These are phyloP conservation scores for Persicaria tinctoria DNA, from an alignment of 148 eudicot genomes.

Conservation along the genomic window DNA sequence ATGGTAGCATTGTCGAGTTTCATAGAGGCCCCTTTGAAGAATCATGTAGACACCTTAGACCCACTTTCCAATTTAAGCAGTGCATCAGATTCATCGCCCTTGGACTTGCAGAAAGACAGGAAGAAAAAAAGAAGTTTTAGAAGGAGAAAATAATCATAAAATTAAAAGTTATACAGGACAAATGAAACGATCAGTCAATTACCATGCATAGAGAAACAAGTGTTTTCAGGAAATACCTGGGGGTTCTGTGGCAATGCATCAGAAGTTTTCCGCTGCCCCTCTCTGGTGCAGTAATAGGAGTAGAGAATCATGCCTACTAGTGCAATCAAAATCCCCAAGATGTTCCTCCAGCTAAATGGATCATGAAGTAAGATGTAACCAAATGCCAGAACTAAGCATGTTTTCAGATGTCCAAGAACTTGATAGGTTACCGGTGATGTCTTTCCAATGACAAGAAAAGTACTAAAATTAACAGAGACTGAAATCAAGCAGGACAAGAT, in stretches of 20 bases:
- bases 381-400: constrained; percentile 85
- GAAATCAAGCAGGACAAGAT: constrained; percentile 81
- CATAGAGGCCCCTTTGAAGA: background rate
- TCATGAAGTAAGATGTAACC: constrained; percentile 81
- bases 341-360: constrained; percentile 73
- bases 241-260: constrained; percentile 1
- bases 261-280: constrained; percentile 18
- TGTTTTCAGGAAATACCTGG: constrained; percentile 30
- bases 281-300: constrained; percentile 73
- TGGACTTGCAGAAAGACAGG: background rate
- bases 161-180: too few species aligned
- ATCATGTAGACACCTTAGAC: constrained; percentile 9
- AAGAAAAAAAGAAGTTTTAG: background rate
- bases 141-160: background rate
- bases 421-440: constrained; percentile 97
- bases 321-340: constrained; percentile 67
- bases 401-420: constrained; percentile 82
- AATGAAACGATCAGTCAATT: background rate
- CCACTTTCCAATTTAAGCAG: constrained; percentile 10
- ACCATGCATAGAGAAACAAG: background rate
- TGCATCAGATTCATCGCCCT: constrained; percentile 13
- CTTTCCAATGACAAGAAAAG: constrained; percentile 88
- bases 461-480: constrained; percentile 87
- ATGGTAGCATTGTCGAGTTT: background rate
- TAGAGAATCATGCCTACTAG: constrained; percentile 82